Conservation (phyloP, 139 green algal species). For the Coelastrella sp. region DNA sequence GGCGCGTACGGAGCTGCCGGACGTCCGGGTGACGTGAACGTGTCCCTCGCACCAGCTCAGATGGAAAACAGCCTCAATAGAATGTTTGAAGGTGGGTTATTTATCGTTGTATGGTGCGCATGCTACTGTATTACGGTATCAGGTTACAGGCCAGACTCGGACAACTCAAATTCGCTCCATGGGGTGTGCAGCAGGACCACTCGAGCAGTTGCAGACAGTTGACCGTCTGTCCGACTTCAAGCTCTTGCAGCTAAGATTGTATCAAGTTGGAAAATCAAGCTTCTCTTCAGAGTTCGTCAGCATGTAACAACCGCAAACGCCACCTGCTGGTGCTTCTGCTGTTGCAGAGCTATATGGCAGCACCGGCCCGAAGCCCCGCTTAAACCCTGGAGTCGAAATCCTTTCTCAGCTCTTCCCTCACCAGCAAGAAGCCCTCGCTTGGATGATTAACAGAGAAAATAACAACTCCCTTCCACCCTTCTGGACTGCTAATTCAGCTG, state of each 20-base stretch:
- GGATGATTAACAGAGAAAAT: conserved; percentile 82
- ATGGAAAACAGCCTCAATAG: conserved; percentile 55
- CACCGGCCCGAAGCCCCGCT: background rate
- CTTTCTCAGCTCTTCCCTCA: conserved; percentile 56
- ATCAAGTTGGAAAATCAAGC: too few species aligned
- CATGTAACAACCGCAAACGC: too few species aligned
- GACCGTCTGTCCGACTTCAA: too few species aligned
- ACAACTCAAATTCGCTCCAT: too few species aligned
- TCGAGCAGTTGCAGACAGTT: too few species aligned
- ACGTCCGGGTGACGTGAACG: background rate
- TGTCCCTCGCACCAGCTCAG: conserved; percentile 36
- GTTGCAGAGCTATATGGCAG: conserved; percentile 41
- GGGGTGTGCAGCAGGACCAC: too few species aligned
- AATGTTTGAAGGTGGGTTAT: conserved; percentile 57
- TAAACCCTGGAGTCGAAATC: conserved; percentile 5
- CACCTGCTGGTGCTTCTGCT: background rate
- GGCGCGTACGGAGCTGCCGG: background rate
- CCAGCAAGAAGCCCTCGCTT: conserved; percentile 76
- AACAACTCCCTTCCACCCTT: conserved; percentile 71
- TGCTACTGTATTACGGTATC: too few species aligned
- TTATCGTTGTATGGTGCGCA: too few species aligned
- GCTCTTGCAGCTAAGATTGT: too few species aligned
- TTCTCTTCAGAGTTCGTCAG: too few species aligned
- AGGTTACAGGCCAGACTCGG: too few species aligned
- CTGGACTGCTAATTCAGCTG: conserved; percentile 47